Base-by-base conservation (phyloP, 805 yeast genomes). In the Saccharomycopsis fodiens region DNA sequence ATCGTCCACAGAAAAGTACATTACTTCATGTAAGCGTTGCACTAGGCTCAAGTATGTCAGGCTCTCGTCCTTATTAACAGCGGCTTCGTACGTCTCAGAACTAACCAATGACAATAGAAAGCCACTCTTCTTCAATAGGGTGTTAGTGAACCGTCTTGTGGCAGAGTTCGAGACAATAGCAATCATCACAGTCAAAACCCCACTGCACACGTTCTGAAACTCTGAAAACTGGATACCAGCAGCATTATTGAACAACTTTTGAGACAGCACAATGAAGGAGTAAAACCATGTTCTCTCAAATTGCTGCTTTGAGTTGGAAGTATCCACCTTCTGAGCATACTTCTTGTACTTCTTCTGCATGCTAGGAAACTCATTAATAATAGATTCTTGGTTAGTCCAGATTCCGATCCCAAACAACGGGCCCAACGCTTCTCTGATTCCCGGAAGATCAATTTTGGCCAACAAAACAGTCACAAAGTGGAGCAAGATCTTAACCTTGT, bases 1-100 rank as follows among this genome's bases (percentile, higher is more conserved):
- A 40, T 68, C 73, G 46, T 68, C 62, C 10, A 70, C 52, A 3
- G 73, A 71, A 51, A 60, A 67, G 48, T 62, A 51, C 6, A 64
- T 43, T 29, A 55, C 58, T 34, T 57, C 51, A 15, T 52, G 48
- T 6, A 63, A 45, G 5, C 50, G 35, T 4, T 43, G 22, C 3
- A 35, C 29, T 10, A 45, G 7, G 35, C 40, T 19, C 19, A 44
- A 2, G 38, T 43, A 39, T 29, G 21, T 4, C 29, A 37, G 36
- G 29, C 39, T 40, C 42, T 21, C 34, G 32, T 39, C 16, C 27
- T 10, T 31, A 29, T 20, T 31, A 5, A 5, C 6, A 17, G 22
- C 27, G 22, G 7, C 31, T 23, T 2, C 35, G 35, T 41, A 52
- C 32, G 17, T 16, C 16, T 35, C 31, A 13, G 46, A 37, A 4